A percentile compares a stretch with the other conserved stretches of the same genome.
Evolutionary conservation across 2,329 filamentous ascomycete species (phyloP).

Genomic region (Fusarium sp.): DNA sequence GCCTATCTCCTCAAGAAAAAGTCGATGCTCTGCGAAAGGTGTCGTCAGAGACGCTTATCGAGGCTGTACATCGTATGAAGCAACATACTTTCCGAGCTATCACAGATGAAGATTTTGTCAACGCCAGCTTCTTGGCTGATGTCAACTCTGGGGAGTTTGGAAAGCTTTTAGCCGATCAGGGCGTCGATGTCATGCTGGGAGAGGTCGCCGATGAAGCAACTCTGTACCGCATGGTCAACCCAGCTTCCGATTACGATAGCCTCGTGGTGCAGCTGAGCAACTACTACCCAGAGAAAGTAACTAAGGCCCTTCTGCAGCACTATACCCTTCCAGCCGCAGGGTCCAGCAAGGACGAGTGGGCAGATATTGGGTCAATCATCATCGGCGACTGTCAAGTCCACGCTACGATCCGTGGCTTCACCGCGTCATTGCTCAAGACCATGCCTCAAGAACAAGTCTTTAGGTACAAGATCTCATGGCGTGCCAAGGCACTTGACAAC

Average conservation of each 20-base stretch:
- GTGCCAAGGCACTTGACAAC: neutral
- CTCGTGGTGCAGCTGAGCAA: neutral
- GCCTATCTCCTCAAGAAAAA: neutral
- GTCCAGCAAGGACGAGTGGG: neutral
- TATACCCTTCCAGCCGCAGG: neutral
- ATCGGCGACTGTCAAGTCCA: neutral
- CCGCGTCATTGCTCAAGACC: neutral
- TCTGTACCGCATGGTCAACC: neutral
- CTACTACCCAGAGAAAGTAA: neutral
- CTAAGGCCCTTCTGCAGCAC: neutral
- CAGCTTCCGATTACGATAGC: neutral
- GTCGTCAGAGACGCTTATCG: neutral
- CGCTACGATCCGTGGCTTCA: neutral
- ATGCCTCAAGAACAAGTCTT: neutral
- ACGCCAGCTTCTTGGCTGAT: neutral
- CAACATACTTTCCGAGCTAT: neutral
- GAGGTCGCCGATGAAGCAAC: neutral
- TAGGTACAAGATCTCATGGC: neutral
- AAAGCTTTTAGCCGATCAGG: fast-evolving
- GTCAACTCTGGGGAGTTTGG: neutral
- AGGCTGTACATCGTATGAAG: neutral
- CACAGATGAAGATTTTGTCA: neutral
- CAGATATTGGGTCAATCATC: neutral
- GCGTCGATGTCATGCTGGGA: neutral
- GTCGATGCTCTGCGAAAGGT: neutral